Base-by-base conservation (phyloP, 1,139 yeast species). In the Saccharomyces hybrid region DNA sequence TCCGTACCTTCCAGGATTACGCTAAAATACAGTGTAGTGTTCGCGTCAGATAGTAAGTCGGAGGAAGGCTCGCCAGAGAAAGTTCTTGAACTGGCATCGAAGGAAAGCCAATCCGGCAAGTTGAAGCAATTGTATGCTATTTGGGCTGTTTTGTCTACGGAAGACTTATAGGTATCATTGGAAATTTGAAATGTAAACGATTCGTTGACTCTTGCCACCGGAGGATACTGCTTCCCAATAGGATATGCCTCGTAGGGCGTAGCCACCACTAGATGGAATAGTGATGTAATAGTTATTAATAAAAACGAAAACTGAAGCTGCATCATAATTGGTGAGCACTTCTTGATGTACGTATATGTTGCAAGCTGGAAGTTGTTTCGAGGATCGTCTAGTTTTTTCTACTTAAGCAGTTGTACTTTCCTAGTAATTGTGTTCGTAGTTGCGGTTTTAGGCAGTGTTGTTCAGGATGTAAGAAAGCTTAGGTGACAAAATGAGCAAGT, bases 181-280 rank as follows among this genome's bases (percentile, higher is more conserved):
- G 91, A 84, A 55, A 93, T 73, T 47, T 83, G 78, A 71, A 88
- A 93, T n/a, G 73, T 61, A 72, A 86, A 93, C 1, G 70, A 65
- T 60, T 81, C 75, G 59, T 82, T 81, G 16, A 82, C 80, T 56
- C 96, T 78, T 4, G 96, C 97, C 11, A 93, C 88, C 42, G 90
- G 86, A 16, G 98, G 98, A 41, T 83, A 77, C 71, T 93, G 99
- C 66, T 84, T 83, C 60, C 79, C 73, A 65, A 93, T 80, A 6
- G 97, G 95, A 74, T 86, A 91, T 48, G 91, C 90, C 56, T 82
- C 78, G 59, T 80, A 79, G 1, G 84, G 84, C 20, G 68, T 59
- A 1, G 73, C 70, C 11, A 34, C 26, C 7, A 51, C 56, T 20
- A 27, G 30, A 28, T 28, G 30, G 30, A 28, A 4, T 28, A 28